Evolutionary conservation across 2,329 filamentous ascomycete genomes (phyloP).

Genomic region (Penicillium occitanis): DNA sequence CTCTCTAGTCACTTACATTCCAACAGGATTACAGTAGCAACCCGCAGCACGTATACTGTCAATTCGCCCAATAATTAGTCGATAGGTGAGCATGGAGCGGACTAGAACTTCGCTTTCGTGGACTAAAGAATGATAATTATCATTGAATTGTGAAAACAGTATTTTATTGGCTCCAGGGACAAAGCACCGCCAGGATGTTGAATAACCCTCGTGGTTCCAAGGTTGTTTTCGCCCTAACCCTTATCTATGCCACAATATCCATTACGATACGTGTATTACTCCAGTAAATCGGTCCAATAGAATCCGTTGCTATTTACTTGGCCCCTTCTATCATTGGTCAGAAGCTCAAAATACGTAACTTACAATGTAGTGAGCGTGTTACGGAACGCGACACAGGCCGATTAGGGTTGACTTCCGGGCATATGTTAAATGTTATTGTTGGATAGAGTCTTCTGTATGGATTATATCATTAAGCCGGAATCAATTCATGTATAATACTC

Average conservation of each 20-base stretch:
- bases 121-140: neutral
- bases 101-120: neutral
- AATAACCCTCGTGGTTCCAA: neutral
- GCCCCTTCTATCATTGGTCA: neutral
- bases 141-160: neutral
- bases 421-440: neutral
- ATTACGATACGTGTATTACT: neutral
- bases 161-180: neutral
- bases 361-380: neutral
- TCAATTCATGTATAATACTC: neutral
- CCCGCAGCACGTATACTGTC: neutral
- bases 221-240: too few species aligned
- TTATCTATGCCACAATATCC: too few species aligned
- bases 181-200: neutral
- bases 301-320: neutral
- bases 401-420: neutral
- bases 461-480: neutral
- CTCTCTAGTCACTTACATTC: too few species aligned
- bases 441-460: neutral
- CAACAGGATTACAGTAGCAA: neutral
- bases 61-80: neutral
- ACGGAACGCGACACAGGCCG: neutral
- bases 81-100: neutral
- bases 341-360: neutral
- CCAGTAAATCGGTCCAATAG: neutral